Base-by-base conservation (phyloP, 352 stramenopile species). In the Aphanomyces cochlioides region DNA sequence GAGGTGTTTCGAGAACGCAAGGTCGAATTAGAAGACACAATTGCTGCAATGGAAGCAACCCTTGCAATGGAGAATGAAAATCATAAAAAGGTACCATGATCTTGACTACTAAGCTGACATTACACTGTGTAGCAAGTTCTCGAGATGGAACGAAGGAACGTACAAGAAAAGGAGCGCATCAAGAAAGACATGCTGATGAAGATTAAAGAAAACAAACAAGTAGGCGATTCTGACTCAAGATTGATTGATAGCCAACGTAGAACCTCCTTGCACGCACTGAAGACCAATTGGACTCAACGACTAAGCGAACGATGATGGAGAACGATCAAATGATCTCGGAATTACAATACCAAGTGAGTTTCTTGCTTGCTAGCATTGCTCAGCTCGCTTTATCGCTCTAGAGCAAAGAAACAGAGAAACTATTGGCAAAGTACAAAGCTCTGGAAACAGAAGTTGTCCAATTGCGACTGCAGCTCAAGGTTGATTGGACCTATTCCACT, bases 311-410 rank as follows among this genome's bases (percentile, higher is more conserved):
- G 34, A 87, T 92, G 76, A 77, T 91, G 63, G 87, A 95, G 60
- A 92, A 91, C 61, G 87, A 87, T 47, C 84, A 91, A 54, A 82
- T 87, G 43, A 85, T 87, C 17, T 78, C 89, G 1, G 84, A 95
- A 56, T 53, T 95, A 2, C 77, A 75, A 15, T 77, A 77, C 56
- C 74, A 77, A 67, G 28, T 28, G 28, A 28, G 28, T 28, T 28
- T 28, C 28, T 28, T 28, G 28, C 28, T 2, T 28, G 28, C 28
- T 28, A 28, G 28, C 28, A 28, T 28, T 28, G 28, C 28, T 28
- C 28, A 28, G 28, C 28, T 28, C 28, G 28, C 28, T 28, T 28
- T 28, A 28, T 28, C 28, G 28, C 1, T 28, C 28, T 28, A 28
- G 28, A 91, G 82, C 73, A 78, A 79, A 10, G 83, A 94, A 70